Percentiles rank a stretch among this genome's conserved stretches.
Conservation (phyloP, 768 basidiomycete species). For the Collybia mongolica region DNA sequence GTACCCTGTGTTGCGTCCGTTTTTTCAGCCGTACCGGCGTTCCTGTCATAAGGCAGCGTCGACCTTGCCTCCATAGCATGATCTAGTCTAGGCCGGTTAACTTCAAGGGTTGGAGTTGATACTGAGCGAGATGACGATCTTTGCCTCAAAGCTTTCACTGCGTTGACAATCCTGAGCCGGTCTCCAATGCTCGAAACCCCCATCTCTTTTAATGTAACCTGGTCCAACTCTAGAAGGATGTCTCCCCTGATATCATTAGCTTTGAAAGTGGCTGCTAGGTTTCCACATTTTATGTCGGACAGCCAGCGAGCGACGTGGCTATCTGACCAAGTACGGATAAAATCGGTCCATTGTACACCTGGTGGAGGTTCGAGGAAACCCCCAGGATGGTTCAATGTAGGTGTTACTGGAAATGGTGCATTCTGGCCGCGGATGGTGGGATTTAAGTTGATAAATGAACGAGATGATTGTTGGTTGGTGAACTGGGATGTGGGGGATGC, state of each 20-base stretch:
- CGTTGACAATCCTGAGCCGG: constrained; percentile 81
- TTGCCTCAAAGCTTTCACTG: constrained; percentile 75
- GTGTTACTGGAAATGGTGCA: constrained; percentile 39
- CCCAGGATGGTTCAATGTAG: constrained; percentile 27
- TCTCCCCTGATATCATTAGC: constrained; percentile 91
- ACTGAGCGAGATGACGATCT: constrained; percentile 37
- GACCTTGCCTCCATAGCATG: constrained; percentile 1
- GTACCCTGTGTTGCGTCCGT: constrained; percentile 25
- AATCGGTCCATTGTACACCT: constrained; percentile 59
- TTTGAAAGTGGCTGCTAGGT: constrained; percentile 68
- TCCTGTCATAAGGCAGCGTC: constrained; percentile 2
- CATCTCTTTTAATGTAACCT: constrained; percentile 86
- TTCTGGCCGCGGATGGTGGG: constrained; percentile 38
- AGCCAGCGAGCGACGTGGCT: constrained; percentile 77
- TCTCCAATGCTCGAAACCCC: constrained; percentile 89
- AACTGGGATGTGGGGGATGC: constrained; percentile 41
- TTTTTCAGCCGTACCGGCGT: background rate
- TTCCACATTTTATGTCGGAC: constrained; percentile 67
- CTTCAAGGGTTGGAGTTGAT: constrained; percentile 14
- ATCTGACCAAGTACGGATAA: constrained; percentile 72
- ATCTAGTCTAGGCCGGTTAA: constrained; percentile 9
- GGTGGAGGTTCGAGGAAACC: constrained; percentile 53
- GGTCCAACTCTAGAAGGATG: constrained; percentile 89
- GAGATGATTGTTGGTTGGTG: constrained; percentile 30
- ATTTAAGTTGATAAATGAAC: constrained; percentile 40